A percentile compares a stretch with the other conserved stretches of the same genome.
phyloP scores from a whole-genome alignment of 176 grass and related monocot species.

The Avena sativa region DNA sequence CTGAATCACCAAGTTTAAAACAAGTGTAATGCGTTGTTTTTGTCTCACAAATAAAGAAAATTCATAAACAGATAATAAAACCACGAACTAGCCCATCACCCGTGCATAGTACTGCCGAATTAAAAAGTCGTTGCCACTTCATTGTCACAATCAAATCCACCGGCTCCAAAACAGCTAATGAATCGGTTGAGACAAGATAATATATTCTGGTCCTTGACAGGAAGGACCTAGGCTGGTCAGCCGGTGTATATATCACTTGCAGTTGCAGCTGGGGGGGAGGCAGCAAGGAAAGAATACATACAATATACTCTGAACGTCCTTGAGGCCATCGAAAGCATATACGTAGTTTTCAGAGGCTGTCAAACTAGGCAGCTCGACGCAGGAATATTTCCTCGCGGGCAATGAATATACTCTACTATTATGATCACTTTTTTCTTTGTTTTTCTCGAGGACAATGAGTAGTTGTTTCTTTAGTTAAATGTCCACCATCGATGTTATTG shows the following conservation, averaged over 20 bases:
- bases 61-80: neutral
- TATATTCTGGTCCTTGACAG: neutral
- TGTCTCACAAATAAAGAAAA: neutral
- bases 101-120: neutral
- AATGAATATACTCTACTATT: neutral
- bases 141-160: slow-evolving; percentile 34
- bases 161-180: neutral
- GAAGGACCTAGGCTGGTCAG: neutral
- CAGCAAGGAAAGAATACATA: slow-evolving; percentile 8
- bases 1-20: neutral
- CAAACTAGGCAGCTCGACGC: slow-evolving; percentile 39
- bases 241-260: neutral
- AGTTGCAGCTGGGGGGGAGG: neutral
- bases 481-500: no score
- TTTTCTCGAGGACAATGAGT: no score
- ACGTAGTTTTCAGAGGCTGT: slow-evolving; percentile 28
- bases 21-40: neutral
- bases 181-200: neutral
- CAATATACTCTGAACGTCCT: neutral
- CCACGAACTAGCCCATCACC: neutral
- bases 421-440: no score
- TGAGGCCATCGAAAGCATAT: neutral
- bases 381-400: slow-evolving; percentile 28
- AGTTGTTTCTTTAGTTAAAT: no score
- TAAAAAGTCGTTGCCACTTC: slow-evolving; percentile 17